Conservation (phyloP, 176 grass and related monocot genomes). For the Tillandsia leiboldiana region DNA sequence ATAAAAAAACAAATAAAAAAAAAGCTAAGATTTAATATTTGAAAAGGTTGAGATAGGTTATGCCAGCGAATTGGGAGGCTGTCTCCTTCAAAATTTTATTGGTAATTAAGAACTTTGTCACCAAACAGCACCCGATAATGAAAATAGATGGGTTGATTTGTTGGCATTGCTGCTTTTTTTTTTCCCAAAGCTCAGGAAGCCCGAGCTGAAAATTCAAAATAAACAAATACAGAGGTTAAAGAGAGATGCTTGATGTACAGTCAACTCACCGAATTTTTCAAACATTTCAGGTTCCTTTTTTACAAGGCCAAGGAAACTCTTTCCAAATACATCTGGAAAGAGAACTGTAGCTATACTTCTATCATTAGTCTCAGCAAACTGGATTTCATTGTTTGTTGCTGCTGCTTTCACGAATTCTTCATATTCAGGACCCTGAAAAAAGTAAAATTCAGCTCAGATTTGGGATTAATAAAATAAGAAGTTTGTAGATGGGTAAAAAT, state of each 20-base stretch:
- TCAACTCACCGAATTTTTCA: conserved; percentile 71
- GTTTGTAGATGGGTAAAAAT: too few relatives aligned
- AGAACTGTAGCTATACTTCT: conserved; percentile 56
- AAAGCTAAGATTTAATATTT: not conserved
- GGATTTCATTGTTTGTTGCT: conserved; percentile 50
- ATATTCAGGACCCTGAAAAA: conserved; percentile 53
- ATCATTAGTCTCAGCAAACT: conserved; percentile 86
- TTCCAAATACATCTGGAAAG: conserved; percentile 45
- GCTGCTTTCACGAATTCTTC: conserved; percentile 77
- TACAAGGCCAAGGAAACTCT: conserved; percentile 74
- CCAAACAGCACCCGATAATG: not conserved
- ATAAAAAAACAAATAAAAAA: not conserved
- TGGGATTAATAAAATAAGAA: too few relatives aligned
- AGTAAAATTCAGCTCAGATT: not conserved
- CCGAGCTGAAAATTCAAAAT: not conserved
- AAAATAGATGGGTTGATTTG: not conserved
- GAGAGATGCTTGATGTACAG: not conserved
- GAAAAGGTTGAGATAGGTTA: not conserved
- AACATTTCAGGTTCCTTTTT: conserved; percentile 71
- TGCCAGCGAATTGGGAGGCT: not conserved
- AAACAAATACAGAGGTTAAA: not conserved
- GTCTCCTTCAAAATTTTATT: not conserved
- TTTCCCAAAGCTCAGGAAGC: not conserved
- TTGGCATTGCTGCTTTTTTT: not conserved
- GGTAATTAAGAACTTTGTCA: not conserved